Conservation (phyloP, 768 basidiomycete species). For the Serendipita sp. region DNA sequence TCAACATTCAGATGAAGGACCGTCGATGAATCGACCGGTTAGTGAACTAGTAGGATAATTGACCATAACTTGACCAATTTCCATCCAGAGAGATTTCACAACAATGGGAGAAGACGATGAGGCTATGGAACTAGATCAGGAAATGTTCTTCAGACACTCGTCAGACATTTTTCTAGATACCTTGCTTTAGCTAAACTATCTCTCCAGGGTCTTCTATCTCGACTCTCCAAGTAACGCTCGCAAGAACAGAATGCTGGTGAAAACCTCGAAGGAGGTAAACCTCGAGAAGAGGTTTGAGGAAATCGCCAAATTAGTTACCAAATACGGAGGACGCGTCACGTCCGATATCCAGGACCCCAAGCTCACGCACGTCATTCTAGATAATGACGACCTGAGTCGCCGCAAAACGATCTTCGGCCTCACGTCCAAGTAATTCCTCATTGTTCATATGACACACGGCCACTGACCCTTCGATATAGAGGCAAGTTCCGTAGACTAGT, state of each 20-base stretch:
- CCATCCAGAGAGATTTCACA: not conserved
- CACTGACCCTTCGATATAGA: conserved; percentile 23
- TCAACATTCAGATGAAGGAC: too few relatives aligned
- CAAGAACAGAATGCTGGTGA: conserved; percentile 43
- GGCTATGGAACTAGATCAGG: conserved; percentile 65
- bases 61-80: not conserved
- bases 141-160: conserved; percentile 70
- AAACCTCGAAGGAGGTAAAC: conserved; percentile 33
- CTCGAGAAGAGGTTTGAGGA: conserved; percentile 42
- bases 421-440: conserved; percentile 41
- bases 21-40: too few relatives aligned
- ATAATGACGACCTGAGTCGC: conserved; percentile 65
- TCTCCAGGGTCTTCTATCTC: conserved; percentile 65
- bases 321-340: conserved; percentile 57
- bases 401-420: conserved; percentile 52
- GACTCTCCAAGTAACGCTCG: conserved; percentile 64
- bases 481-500: conserved; percentile 69
- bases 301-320: conserved; percentile 33
- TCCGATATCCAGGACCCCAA: conserved; percentile 52
- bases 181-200: not conserved
- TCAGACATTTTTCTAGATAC: conserved; percentile 21
- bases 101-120: conserved; percentile 54
- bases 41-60: not conserved
- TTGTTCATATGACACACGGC: conserved; percentile 9
- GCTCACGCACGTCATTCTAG: conserved; percentile 72